These are phyloP conservation scores for Stropharia rugosoannulata DNA, from an alignment of 768 basidiomycete species.

Conservation along the genomic window DNA sequence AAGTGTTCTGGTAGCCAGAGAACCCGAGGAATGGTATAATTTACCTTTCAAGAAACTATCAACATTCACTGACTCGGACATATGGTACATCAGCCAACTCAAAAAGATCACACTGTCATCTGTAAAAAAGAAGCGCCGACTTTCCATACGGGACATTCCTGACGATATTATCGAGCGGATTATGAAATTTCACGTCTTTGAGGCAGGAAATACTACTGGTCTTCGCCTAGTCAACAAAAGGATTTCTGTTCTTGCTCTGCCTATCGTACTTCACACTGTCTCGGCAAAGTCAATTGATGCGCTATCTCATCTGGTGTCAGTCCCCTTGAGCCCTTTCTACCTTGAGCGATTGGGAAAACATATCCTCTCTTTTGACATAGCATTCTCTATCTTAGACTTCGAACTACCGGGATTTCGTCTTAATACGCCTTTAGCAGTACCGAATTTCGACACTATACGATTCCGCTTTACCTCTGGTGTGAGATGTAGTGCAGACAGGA, in stretches of 20 bases:
- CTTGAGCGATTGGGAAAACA: slow-evolving; percentile 7
- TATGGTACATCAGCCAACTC: background rate
- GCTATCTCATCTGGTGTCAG: slow-evolving; percentile 7
- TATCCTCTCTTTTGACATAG: slow-evolving; percentile 16
- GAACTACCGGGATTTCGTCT: slow-evolving; percentile 6
- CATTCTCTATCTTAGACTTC: slow-evolving; percentile 8
- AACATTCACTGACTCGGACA: background rate
- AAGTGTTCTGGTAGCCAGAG: background rate
- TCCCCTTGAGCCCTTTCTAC: slow-evolving; percentile 16
- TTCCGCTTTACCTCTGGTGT: slow-evolving; percentile 16
- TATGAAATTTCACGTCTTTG: slow-evolving; percentile 4
- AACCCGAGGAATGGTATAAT: background rate
- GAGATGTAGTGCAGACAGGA: background rate
- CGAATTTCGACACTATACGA: slow-evolving; percentile 16
- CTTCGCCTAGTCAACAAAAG: slow-evolving; percentile 18
- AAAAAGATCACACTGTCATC: background rate
- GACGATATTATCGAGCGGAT: slow-evolving; percentile 11
- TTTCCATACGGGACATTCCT: slow-evolving; percentile 8
- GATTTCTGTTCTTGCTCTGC: slow-evolving; percentile 14
- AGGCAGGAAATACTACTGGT: background rate
- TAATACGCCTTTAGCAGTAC: background rate
- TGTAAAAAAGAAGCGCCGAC: background rate
- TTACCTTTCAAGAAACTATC: background rate
- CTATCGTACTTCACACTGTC: slow-evolving; percentile 13
- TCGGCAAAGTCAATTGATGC: slow-evolving; percentile 12